Evolutionary conservation across 2,329 filamentous ascomycete species (phyloP).

Genomic region (Aspergillus tubingensis): DNA sequence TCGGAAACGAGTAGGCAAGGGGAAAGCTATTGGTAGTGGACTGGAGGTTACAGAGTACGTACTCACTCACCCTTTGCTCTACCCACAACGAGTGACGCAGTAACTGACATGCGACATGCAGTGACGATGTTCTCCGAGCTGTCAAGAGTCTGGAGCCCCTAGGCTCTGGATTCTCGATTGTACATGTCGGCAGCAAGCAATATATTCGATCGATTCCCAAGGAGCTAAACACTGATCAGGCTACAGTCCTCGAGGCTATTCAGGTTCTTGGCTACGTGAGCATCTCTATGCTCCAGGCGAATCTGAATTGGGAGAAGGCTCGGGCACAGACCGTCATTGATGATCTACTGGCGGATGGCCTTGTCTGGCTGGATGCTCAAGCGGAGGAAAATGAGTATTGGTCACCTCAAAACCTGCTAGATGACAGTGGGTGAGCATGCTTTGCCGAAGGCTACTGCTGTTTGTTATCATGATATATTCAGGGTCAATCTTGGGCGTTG

Average conservation of each 20-base stretch:
- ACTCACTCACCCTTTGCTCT: not conserved
- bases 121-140: conserved; percentile 86
- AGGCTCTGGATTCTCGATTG: conserved; percentile 81
- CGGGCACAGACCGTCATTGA: conserved; percentile 87
- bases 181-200: conserved; percentile 78
- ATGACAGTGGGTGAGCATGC: conserved; percentile 40
- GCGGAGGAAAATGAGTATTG: conserved; percentile 89
- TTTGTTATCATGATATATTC: not conserved
- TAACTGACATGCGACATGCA: conserved; percentile 28
- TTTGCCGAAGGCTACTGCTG: not conserved
- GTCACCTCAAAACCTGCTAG: conserved; percentile 54
- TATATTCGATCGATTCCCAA: conserved; percentile 93
- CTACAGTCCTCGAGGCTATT: conserved; percentile 84
- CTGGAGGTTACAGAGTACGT: conserved; percentile 76
- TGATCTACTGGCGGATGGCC: conserved; percentile 81
- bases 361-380: conserved; percentile 94
- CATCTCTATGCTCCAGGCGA: conserved; percentile 82
- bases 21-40: conserved; percentile 71
- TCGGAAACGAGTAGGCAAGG: conserved; percentile 70
- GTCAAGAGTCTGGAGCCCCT: conserved; percentile 85
- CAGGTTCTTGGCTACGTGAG: conserved; percentile 89
- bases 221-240: conserved; percentile 93
- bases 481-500: not conserved
- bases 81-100: not conserved
- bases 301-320: conserved; percentile 81